Base-by-base conservation (phyloP, 2,329 filamentous ascomycete genomes). In the Colletotrichum sublineola region DNA sequence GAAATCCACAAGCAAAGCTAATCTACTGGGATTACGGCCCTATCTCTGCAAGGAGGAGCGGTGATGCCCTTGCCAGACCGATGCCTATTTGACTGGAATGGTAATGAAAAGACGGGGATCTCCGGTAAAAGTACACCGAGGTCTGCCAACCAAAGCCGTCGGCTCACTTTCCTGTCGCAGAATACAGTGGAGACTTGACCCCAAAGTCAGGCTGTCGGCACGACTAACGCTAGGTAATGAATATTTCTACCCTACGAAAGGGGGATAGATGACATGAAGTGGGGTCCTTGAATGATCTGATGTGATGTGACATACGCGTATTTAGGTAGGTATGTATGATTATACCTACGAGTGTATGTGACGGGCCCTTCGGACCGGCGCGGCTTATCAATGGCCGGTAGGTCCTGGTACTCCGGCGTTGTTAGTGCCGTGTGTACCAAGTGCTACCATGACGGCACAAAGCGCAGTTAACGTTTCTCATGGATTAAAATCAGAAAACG, bases 351-450 rank as follows among this genome's bases (percentile, higher is more conserved):
- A 18, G 48, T 15, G 12, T 29, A 9, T 15, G 18, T 52, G 36
- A 50, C 20, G 55, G 57, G 60, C n/a, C 57, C 38, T 60, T 68
- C 63, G 72, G 72, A 68, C 72, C 68, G 68, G 48, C 53, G 46
- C 61, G 63, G 68, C 68, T 72, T 68, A 68, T 68, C 58, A 58
- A 67, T 46, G 44, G 53, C 42, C 42, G 42, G 57, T 38, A 38
- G 29, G 40, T 38, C 64, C 55, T 68, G 64, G 57, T 62, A 52
- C 55, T 48, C 58, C 36, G 29, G 36, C n/a, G 58, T 53, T 24
- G n/a, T 36, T n/a, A 5, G 36, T 63, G 6, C 29, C 50, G 60
- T 48, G n/a, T 65, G 18, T 44, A 24, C n/a, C 36, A 36, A 48
- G 38, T 52, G 24, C 24, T 24, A 24, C 18, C 31, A 36, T 18